A percentile compares a stretch with the other conserved stretches of the same genome.
phyloP scores from a whole-genome alignment of 352 stramenopile species.

The Pythium sp. region DNA sequence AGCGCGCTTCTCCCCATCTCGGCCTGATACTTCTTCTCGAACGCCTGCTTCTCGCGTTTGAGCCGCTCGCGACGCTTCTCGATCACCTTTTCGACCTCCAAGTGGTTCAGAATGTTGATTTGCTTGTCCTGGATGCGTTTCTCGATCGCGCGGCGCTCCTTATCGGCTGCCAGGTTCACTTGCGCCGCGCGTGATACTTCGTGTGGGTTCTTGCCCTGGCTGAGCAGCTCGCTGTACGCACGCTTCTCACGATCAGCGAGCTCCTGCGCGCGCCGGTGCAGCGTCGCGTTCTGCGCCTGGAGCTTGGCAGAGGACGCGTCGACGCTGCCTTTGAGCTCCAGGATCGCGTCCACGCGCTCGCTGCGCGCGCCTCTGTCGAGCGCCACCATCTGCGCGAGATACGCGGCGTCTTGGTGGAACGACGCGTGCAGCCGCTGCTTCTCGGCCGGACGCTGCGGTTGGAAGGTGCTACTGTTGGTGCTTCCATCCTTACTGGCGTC shows the following conservation, averaged over 20 bases:
- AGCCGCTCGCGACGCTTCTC: conserved; percentile 37
- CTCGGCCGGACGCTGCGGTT: conserved; percentile 22
- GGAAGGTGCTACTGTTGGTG: background rate
- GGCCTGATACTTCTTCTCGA: conserved; percentile 66
- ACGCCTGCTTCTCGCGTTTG: conserved; percentile 37
- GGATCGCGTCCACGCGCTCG: conserved; percentile 43
- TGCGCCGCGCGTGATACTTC: conserved; percentile 53
- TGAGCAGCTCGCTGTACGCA: conserved; percentile 50
- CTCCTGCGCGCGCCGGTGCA: conserved; percentile 26
- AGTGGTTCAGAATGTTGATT: conserved; percentile 38
- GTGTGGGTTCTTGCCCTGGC: conserved; percentile 77
- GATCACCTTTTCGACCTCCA: conserved; percentile 52
- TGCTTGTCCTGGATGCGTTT: conserved; percentile 54
- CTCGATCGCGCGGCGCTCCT: conserved; percentile 42
- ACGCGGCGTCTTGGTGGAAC: conserved; percentile 43
- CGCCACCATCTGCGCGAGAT: conserved; percentile 45
- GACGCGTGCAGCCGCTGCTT: conserved; percentile 49
- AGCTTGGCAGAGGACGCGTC: conserved; percentile 45
- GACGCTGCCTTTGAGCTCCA: conserved; percentile 59
- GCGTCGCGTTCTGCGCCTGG: conserved; percentile 39
- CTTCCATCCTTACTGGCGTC: background rate
- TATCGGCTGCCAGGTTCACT: conserved; percentile 32
- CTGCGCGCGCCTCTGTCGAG: conserved; percentile 27
- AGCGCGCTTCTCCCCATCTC: conserved; percentile 57
- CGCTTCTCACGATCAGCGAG: conserved; percentile 30